Evolutionary conservation across 140 eudicot genomes (phyloP).

Genomic region (Cichorium intybus): DNA sequence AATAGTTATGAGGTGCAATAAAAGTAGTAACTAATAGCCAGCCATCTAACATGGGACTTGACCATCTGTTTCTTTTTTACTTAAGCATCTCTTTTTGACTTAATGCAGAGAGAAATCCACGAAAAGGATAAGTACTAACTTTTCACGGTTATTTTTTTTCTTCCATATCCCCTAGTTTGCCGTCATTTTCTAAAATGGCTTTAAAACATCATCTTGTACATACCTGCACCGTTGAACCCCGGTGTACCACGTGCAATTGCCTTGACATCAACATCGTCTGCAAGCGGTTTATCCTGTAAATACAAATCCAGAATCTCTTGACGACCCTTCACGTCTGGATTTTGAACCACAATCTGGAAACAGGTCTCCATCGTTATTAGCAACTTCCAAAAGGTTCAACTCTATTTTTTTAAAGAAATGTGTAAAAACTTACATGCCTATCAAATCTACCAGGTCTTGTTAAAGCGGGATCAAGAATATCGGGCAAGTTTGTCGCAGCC

Average conservation of each 20-base stretch:
- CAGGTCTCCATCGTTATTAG: background rate
- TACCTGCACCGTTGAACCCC: slow-evolving; percentile 97
- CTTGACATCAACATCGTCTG: slow-evolving; percentile 79
- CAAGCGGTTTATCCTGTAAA: slow-evolving; percentile 85
- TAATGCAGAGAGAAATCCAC: no score
- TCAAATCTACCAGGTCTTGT: slow-evolving; percentile 99
- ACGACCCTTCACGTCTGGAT: slow-evolving; percentile 97
- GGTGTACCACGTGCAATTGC: slow-evolving; percentile 99
- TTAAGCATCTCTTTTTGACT: no score
- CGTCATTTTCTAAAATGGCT: no score
- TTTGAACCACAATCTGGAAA: slow-evolving; percentile 86
- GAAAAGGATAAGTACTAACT: no score
- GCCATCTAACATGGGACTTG: background rate
- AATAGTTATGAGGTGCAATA: background rate
- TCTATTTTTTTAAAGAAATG: background rate
- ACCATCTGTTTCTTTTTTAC: no score
- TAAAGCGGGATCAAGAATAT: slow-evolving; percentile 98
- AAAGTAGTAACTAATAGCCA: background rate
- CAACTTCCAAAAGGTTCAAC: slow-evolving; percentile 12
- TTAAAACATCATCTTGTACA: no score
- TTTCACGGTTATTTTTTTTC: no score
- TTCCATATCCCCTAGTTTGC: no score
- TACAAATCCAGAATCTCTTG: slow-evolving; percentile 87
- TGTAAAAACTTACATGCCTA: slow-evolving; percentile 77
- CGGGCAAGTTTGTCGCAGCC: slow-evolving; percentile 99